Evolutionary conservation across 176 grass and related monocot genomes (phyloP).

Genomic region (maize (Zea mays)): DNA sequence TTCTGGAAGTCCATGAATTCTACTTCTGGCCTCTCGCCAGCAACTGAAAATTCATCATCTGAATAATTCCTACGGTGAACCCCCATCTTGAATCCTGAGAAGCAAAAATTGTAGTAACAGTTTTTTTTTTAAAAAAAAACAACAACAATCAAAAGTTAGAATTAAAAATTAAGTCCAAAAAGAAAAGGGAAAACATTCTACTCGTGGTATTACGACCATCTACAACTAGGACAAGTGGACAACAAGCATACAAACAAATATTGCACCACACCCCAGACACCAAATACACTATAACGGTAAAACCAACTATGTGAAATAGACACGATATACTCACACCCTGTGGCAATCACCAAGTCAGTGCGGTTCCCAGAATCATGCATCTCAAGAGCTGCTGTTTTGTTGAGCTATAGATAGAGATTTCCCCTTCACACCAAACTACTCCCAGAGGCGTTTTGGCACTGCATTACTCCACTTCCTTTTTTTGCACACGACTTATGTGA

Average conservation of each 20-base stretch:
- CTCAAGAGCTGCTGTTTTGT: background rate
- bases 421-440: background rate
- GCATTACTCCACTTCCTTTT: background rate
- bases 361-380: background rate
- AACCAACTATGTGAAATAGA: background rate
- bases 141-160: background rate
- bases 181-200: background rate
- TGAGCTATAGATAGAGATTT: background rate
- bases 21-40: slow-evolving; percentile 78
- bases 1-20: slow-evolving; percentile 87
- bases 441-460: background rate
- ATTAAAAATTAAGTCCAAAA: background rate
- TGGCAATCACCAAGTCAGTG: background rate
- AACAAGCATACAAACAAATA: slow-evolving; percentile 6
- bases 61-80: slow-evolving; percentile 40
- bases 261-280: background rate
- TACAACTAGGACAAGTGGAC: background rate
- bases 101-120: background rate
- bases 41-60: slow-evolving; percentile 66
- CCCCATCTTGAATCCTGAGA: slow-evolving; percentile 51
- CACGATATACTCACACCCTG: background rate
- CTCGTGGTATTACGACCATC: background rate
- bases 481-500: background rate
- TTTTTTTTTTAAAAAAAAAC: background rate
- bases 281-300: background rate